Percentiles rank a stretch among this genome's conserved stretches.
Evolutionary conservation across 805 yeast species (phyloP).

Genomic region (Ogataea wickerhamii): DNA sequence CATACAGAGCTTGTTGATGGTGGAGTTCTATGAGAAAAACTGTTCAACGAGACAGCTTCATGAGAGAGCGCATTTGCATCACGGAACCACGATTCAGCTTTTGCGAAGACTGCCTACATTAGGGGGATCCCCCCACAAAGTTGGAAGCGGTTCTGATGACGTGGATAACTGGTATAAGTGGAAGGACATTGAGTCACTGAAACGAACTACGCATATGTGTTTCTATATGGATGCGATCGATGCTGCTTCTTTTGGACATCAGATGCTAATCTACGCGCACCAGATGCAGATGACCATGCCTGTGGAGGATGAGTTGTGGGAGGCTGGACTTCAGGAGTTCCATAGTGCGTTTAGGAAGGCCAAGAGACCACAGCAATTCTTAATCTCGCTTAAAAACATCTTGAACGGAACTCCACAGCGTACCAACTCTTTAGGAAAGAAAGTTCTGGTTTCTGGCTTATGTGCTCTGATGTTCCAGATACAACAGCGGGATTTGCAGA

Average conservation of each 20-base stretch:
- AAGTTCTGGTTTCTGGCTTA: constrained; percentile 63
- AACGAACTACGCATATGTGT: constrained; percentile 75
- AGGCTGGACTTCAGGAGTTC: constrained; percentile 25
- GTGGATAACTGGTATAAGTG: constrained; percentile 50
- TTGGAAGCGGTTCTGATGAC: constrained; percentile 18
- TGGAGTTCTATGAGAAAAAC: constrained; percentile 80
- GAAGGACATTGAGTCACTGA: constrained; percentile 78
- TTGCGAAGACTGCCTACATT: constrained; percentile 71
- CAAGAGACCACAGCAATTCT: constrained; percentile 41
- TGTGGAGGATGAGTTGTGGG: constrained; percentile 61
- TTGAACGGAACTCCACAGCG: constrained; percentile 48
- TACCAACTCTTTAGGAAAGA: constrained; percentile 59
- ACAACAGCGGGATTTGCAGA: constrained; percentile 68
- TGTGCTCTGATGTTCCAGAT: constrained; percentile 65
- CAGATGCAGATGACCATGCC: constrained; percentile 62
- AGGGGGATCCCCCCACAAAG: constrained; percentile 60
- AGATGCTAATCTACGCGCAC: constrained; percentile 52
- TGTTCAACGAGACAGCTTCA: constrained; percentile 66
- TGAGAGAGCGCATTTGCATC: constrained; percentile 82
- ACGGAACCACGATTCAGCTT: constrained; percentile 79
- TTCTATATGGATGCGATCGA: constrained; percentile 78
- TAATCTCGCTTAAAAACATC: constrained; percentile 54
- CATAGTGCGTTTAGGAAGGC: constrained; percentile 21
- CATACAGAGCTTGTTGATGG: constrained; percentile 63
- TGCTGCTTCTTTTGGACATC: constrained; percentile 75